Conservation (phyloP, 805 yeast species). For the Cyberlindnera maclurae region DNA sequence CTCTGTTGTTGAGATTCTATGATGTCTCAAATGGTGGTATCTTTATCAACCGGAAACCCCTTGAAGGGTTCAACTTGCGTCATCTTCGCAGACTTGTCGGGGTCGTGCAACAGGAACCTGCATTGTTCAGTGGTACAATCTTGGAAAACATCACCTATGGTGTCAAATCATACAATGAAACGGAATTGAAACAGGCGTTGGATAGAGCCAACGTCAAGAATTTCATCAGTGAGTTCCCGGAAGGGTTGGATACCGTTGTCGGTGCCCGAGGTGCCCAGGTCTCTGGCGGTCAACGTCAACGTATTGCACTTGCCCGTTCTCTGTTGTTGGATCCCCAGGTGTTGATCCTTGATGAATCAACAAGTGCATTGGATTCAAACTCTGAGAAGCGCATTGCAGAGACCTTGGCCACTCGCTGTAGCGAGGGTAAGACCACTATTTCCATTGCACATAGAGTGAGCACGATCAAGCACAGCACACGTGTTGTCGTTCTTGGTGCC, state of each 20-base stretch:
- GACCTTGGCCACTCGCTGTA: slow-evolving; percentile 51
- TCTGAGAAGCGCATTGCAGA: slow-evolving; percentile 80
- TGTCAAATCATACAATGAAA: slow-evolving; percentile 43
- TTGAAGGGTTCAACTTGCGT: slow-evolving; percentile 61
- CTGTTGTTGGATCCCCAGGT: slow-evolving; percentile 71
- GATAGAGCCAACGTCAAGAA: slow-evolving; percentile 64
- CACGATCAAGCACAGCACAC: slow-evolving; percentile 76
- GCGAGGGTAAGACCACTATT: slow-evolving; percentile 62
- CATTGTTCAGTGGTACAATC: slow-evolving; percentile 78
- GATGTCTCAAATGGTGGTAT: slow-evolving; percentile 67
- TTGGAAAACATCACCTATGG: slow-evolving; percentile 82
- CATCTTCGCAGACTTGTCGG: slow-evolving; percentile 70
- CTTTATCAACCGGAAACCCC: slow-evolving; percentile 54
- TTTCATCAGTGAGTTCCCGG: slow-evolving; percentile 72
- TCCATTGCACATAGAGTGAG: slow-evolving; percentile 89
- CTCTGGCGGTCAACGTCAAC: slow-evolving; percentile 93
- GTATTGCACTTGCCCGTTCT: slow-evolving; percentile 88
- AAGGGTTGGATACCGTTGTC: slow-evolving; percentile 71
- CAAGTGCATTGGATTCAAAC: slow-evolving; percentile 86
- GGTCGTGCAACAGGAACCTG: slow-evolving; percentile 91
- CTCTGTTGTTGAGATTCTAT: slow-evolving; percentile 73
- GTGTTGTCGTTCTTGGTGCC: slow-evolving; percentile 70
- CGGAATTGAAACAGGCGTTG: slow-evolving; percentile 54
- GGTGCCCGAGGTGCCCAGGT: slow-evolving; percentile 86
- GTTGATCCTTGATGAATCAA: slow-evolving; percentile 88